phyloP scores from a whole-genome alignment of 345 rosid genomes.

The Arabis alpina region DNA sequence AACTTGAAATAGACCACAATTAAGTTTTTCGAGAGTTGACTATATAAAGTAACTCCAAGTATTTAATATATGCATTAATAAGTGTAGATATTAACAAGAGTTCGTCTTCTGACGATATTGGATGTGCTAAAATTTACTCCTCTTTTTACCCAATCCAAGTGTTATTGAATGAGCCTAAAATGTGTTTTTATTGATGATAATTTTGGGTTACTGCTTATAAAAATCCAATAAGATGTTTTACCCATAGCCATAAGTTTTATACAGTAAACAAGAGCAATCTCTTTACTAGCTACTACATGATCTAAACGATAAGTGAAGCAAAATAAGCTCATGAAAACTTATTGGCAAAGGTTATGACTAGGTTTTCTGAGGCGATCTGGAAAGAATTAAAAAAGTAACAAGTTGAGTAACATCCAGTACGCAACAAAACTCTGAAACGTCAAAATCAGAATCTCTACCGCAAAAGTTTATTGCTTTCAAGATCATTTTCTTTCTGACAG shows the following conservation, averaged over 20 bases:
- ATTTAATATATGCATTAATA: not conserved
- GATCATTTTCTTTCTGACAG: constrained; percentile 51
- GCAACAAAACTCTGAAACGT: constrained; percentile 61
- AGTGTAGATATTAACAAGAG: not conserved
- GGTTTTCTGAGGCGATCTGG: constrained; percentile 36
- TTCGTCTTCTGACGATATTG: too few species aligned
- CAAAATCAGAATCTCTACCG: constrained; percentile 78
- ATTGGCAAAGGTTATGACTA: constrained; percentile 39
- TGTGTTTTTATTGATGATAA: not conserved
- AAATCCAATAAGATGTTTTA: not conserved
- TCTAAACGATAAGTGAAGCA: constrained; percentile 14
- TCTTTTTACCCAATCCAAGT: constrained; percentile 3
- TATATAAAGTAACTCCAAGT: not conserved
- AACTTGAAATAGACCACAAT: constrained; percentile 53
- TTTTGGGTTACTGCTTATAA: not conserved
- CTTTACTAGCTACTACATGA: not conserved
- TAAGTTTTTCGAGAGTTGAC: constrained; percentile 6
- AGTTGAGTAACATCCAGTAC: constrained; percentile 46
- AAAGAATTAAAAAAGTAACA: constrained; percentile 31
- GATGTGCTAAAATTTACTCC: not conserved
- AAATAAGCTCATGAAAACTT: constrained; percentile 15
- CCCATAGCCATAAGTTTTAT: not conserved
- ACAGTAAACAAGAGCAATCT: constrained; percentile 8
- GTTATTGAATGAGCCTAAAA: not conserved
- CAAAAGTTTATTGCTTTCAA: constrained; percentile 51